Conservation (phyloP, 2,329 filamentous ascomycete genomes). For the Penicillium vulpinum region DNA sequence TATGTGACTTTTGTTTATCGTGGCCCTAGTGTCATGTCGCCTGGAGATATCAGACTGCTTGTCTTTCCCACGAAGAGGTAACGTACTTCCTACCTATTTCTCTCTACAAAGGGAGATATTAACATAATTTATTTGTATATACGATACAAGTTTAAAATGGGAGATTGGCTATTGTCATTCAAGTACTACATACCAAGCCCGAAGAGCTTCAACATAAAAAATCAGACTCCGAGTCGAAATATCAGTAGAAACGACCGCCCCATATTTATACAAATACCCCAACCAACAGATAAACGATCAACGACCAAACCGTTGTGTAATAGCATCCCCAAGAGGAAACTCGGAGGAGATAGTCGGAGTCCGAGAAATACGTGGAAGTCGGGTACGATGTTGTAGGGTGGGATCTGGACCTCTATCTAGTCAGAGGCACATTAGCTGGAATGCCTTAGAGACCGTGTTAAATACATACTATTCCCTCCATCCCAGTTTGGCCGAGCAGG, state of each 20-base stretch:
- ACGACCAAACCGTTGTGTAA: constrained; percentile 28
- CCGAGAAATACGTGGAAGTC: constrained; percentile 23
- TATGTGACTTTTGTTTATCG: too few relatives aligned
- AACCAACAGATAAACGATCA: neutral
- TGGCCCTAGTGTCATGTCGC: too few relatives aligned
- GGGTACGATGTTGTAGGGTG: constrained; percentile 31
- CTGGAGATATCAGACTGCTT: too few relatives aligned
- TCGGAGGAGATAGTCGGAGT: constrained; percentile 23
- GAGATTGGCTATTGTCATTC: neutral
- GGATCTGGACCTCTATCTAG: constrained; percentile 14
- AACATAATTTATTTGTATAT: too few relatives aligned
- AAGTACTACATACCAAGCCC: neutral
- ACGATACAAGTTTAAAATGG: too few relatives aligned
- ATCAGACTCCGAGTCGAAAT: neutral
- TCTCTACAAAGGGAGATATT: too few relatives aligned
- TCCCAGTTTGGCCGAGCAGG: constrained; percentile 27
- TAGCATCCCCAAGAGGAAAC: constrained; percentile 24
- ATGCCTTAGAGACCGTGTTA: neutral
- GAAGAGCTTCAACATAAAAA: neutral
- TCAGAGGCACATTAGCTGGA: neutral
- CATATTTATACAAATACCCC: neutral
- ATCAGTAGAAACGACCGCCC: neutral
- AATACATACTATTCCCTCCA: constrained; percentile 26
- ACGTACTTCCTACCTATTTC: too few relatives aligned
- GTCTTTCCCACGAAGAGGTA: too few relatives aligned